Evolutionary conservation across 306 rosid genomes (phyloP).

Genomic region (Citrullus mucosospermus): DNA sequence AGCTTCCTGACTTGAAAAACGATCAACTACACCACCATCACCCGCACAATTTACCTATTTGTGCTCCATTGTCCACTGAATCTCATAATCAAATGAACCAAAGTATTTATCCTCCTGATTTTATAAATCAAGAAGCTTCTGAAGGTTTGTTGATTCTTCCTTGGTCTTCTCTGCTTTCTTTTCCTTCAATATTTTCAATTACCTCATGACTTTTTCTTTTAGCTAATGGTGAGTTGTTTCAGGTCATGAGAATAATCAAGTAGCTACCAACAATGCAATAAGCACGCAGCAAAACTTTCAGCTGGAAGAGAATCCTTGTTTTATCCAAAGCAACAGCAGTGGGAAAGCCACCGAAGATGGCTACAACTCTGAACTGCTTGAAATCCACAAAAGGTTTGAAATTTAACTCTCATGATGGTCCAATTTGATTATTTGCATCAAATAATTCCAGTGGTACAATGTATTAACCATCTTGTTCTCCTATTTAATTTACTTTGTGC

Average conservation of each 20-base stretch:
- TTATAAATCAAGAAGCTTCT: constrained; percentile 36
- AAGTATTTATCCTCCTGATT: constrained; percentile 34
- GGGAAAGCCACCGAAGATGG: constrained; percentile 19
- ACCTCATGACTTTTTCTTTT: background rate
- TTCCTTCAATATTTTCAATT: background rate
- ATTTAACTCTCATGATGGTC: background rate
- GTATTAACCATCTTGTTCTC: background rate
- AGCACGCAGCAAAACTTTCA: constrained; percentile 24
- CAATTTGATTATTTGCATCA: background rate
- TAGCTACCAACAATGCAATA: constrained; percentile 9
- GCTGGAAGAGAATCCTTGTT: constrained; percentile 25
- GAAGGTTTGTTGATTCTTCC: constrained; percentile 34
- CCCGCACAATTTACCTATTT: constrained; percentile 69
- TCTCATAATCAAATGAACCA: constrained; percentile 31
- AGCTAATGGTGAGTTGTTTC: constrained; percentile 6
- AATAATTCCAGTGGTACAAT: background rate
- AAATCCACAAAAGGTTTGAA: constrained; percentile 37
- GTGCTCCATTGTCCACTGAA: constrained; percentile 38
- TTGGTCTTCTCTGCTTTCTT: background rate
- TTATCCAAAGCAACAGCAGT: constrained; percentile 15
- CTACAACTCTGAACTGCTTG: constrained; percentile 16
- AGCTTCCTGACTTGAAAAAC: constrained; percentile 66
- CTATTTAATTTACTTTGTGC: background rate
- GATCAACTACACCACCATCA: constrained; percentile 44
- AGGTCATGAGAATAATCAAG: constrained; percentile 32